Base-by-base conservation (phyloP, 139 green algal genomes). In the Diplosphaera chodatii region DNA sequence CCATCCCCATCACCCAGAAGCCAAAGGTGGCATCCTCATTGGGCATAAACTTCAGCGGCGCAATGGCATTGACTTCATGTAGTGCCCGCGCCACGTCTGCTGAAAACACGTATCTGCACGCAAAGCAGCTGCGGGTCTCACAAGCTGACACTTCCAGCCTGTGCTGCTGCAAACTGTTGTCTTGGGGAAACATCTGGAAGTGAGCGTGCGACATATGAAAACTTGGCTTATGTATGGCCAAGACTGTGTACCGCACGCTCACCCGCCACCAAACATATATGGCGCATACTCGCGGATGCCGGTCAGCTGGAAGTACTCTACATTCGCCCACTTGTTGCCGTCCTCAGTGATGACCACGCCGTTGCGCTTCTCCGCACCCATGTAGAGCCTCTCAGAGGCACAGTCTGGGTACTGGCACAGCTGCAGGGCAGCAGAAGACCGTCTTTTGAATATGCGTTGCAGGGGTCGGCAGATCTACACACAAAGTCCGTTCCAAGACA, bases 11-110 rank as follows among this genome's bases (percentile, higher is more conserved):
- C 32, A 74, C 69, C 69, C 69, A 74, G 55, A 74, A 74, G 31
- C 69, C 69, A 56, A 74, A 74, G 13, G 69, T 74, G 32, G 69
- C 69, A n/a, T 74, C 69, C 56, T 74, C 69, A 28, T 74, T 74
- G 69, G 69, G 69, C 69, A 74, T 74, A 32, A 74, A 40, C 69
- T 74, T 74, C 30, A 74, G 56, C 13, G 69, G 69, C 10, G 69
- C 34, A 2, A 74, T 67, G 55, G 33, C 32, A 32, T 74, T 74
- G 23, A 74, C 32, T 31, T 67, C 56, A n/a, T 74, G 69, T 30
- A 74, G 32, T 28, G 62, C 55, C 69, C 66, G 56, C n/a, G 69
- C 69, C 22, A 74, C 69, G 22, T 67, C 69, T n/a, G 55, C 65
- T 18, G 69, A 74, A 32, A 74, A 74, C 32, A 64, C 34, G 32